A percentile compares a stretch with the other conserved stretches of the same genome.
phyloP scores from a whole-genome alignment of 108 stramenopile genomes.

The Cylindrotheca fusiformis region DNA sequence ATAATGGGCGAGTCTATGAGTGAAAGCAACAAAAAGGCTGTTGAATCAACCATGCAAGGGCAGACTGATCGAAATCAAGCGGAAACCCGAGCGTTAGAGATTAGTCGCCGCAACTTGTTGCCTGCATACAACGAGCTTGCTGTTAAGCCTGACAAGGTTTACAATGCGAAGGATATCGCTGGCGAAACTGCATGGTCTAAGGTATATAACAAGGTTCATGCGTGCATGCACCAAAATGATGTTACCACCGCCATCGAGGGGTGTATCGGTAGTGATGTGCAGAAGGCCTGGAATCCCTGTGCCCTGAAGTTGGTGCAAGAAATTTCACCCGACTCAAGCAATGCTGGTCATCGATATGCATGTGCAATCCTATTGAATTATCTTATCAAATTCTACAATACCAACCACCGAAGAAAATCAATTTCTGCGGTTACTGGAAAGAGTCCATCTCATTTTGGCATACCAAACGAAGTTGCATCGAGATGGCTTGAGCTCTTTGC shows the following conservation, averaged over 20 bases:
- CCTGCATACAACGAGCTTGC: slow-evolving; percentile 69
- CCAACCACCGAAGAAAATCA: slow-evolving; percentile 25
- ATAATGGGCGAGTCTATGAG: slow-evolving; percentile 52
- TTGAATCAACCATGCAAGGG: slow-evolving; percentile 28
- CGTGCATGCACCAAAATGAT: slow-evolving; percentile 50
- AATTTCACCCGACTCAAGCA: slow-evolving; percentile 30
- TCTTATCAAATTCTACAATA: slow-evolving; percentile 55
- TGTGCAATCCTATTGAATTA: slow-evolving; percentile 50
- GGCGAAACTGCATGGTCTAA: slow-evolving; percentile 50
- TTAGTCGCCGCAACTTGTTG: slow-evolving; percentile 55
- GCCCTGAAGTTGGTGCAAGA: slow-evolving; percentile 34
- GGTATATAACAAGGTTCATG: slow-evolving; percentile 62
- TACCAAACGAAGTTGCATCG: slow-evolving; percentile 50
- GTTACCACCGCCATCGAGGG: slow-evolving; percentile 27
- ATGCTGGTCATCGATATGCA: slow-evolving; percentile 46
- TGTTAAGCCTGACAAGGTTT: slow-evolving; percentile 52
- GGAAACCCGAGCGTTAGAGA: slow-evolving; percentile 47
- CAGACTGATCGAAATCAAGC: slow-evolving; percentile 19
- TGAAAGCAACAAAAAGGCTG: slow-evolving; percentile 53
- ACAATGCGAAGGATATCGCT: slow-evolving; percentile 55
- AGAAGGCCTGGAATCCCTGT: slow-evolving; percentile 41
- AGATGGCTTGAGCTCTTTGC: slow-evolving; percentile 64
- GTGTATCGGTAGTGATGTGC: slow-evolving; percentile 15
- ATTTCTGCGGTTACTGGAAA: slow-evolving; percentile 43
- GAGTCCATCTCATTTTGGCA: slow-evolving; percentile 38